Percentiles rank a stretch among this genome's conserved stretches.
Evolutionary conservation across 116 monocot species (phyloP).

Genomic region (Phalaenopsis hybrid): DNA sequence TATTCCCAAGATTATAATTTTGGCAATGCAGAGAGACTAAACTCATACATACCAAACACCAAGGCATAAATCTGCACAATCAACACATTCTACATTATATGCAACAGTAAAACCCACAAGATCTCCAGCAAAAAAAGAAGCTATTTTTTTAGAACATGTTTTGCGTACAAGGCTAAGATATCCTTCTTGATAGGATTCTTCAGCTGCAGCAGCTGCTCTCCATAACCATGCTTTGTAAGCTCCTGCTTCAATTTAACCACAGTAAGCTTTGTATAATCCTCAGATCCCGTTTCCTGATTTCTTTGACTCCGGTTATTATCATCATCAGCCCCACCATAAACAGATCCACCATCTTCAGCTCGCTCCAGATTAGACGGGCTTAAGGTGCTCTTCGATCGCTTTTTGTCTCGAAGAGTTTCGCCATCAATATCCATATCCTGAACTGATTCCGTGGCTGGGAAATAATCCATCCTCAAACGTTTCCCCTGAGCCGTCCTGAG

Average conservation of each 20-base stretch:
- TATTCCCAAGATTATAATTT: no score
- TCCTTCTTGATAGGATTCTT: slow-evolving; percentile 81
- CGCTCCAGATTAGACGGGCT: slow-evolving; percentile 35
- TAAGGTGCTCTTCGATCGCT: slow-evolving; percentile 50
- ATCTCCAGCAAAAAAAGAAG: not conserved
- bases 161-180: slow-evolving; percentile 66
- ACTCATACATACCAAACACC: no score
- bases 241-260: slow-evolving; percentile 70
- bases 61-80: not conserved
- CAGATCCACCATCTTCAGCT: slow-evolving; percentile 70
- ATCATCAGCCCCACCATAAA: slow-evolving; percentile 42
- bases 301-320: slow-evolving; percentile 24
- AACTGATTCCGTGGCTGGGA: slow-evolving; percentile 45
- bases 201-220: slow-evolving; percentile 66
- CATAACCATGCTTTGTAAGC: slow-evolving; percentile 77
- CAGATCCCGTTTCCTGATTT: slow-evolving; percentile 21
- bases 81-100: not conserved
- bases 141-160: slow-evolving; percentile 51
- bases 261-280: slow-evolving; percentile 67
- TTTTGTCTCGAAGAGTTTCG: slow-evolving; percentile 32
- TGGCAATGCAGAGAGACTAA: no score
- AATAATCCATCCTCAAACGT: slow-evolving; percentile 56
- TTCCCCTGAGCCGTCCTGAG: slow-evolving; percentile 52
- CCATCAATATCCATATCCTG: slow-evolving; percentile 56
- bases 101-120: not conserved